Base-by-base conservation (phyloP, 208 protist species). In the Crithidia thermophila region DNA sequence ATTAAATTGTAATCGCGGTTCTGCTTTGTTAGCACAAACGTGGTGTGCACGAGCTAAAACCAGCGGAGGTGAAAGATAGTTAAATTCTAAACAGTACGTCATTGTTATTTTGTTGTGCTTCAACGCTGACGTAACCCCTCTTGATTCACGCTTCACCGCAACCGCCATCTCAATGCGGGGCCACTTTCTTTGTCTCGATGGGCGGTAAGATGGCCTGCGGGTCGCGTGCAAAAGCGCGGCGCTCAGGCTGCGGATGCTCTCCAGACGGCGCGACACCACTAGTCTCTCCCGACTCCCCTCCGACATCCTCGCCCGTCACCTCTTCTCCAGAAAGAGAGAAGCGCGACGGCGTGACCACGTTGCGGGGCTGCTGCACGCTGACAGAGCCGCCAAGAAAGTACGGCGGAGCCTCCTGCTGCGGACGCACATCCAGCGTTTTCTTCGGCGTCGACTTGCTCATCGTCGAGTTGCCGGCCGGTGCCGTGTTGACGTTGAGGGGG, bases 181-280 rank as follows among this genome's bases (percentile, higher is more conserved):
- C 11, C 8, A 20, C 20, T 36, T 30, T 55, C 37, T 56, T 74
- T 25, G 23, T 8, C 47, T 30, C 56, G 13, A 77, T 77, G 25
- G 71, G 71, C 1, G 71, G 71, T 63, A 77, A 37, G 21, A 77
- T 40, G 13, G 27, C 30, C 47, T 66, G 30, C 18, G 58, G 67
- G 43, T 62, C 51, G 31, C 59, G 67, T 27, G 43, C 16, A 10
- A 74, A 14, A 28, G 53, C 33, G 31, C 36, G 23, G 14, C 33
- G 60, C 59, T 67, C 67, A 13, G 59, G 59, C 42, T 67, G 59
- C 34, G 34, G 31, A 40, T 46, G 51, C 52, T 55, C 67, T 2
- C 51, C 67, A 10, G 58, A 45, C 30, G 23, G 43, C 4, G 30
- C n/a, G n/a, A 21, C 10, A 7, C 3, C 53, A 23, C 6, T 3